phyloP scores from a whole-genome alignment of 768 basidiomycete species.

The Leccinum aurantiacum region DNA sequence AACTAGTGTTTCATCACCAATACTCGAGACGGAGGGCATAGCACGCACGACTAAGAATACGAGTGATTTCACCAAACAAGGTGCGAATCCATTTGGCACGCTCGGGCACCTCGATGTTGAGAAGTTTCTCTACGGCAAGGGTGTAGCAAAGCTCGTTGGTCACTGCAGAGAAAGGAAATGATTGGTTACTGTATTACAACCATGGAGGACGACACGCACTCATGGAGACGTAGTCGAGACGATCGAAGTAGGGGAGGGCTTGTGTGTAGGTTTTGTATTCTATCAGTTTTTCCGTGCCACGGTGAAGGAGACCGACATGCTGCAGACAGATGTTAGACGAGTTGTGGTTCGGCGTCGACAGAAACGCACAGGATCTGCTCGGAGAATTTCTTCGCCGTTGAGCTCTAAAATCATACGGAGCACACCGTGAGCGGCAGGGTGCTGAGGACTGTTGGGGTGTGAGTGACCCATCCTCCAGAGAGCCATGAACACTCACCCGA shows the following conservation, averaged over 20 bases:
- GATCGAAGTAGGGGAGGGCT: constrained; percentile 97
- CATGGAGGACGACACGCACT: constrained; percentile 53
- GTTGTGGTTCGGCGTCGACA: not conserved
- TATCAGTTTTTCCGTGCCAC: constrained; percentile 97
- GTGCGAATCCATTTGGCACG: constrained; percentile 99
- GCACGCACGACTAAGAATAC: constrained; percentile 84
- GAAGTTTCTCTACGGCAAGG: constrained; percentile 94
- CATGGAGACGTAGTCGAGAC: constrained; percentile 99
- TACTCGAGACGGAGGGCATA: constrained; percentile 3
- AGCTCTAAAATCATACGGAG: constrained; percentile 95
- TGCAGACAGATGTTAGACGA: constrained; percentile 29
- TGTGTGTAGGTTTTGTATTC: constrained; percentile 99
- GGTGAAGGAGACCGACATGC: constrained; percentile 95
- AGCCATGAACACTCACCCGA: constrained; percentile 54
- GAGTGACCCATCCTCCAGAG: not conserved
- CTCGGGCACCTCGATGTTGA: constrained; percentile 96
- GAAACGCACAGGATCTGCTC: constrained; percentile 71
- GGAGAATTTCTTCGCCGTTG: constrained; percentile 93
- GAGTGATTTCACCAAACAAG: constrained; percentile 94
- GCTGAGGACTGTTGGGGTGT: constrained; percentile 59
- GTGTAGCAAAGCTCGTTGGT: constrained; percentile 98
- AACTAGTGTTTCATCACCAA: not conserved
- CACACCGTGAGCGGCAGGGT: constrained; percentile 98
- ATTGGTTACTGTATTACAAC: not conserved
- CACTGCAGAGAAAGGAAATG: constrained; percentile 54